Conservation (phyloP, 1,284 basidiomycete genomes). For the Fomitopsis betulina region DNA sequence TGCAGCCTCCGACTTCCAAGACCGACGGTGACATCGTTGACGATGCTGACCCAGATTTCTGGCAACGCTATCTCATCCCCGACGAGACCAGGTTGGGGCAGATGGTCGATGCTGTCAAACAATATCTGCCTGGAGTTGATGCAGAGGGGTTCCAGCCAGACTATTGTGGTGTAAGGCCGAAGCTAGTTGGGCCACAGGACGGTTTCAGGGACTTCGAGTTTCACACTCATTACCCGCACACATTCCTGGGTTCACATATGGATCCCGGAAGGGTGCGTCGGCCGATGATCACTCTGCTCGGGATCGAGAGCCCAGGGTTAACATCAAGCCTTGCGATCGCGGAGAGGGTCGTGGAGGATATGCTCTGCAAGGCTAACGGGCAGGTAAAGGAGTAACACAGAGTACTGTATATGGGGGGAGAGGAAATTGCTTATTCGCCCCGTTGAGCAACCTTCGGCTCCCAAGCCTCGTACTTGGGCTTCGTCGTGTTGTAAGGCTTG, state of each 20-base stretch:
- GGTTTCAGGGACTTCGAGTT: constrained; percentile 87
- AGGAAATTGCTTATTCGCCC: constrained; percentile 13
- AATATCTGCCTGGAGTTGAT: constrained; percentile 73
- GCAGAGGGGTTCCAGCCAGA: constrained; percentile 74
- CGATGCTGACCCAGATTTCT: constrained; percentile 64
- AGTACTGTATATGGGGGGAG: constrained; percentile 1
- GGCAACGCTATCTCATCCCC: constrained; percentile 67
- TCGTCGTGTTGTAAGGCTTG: constrained; percentile 82
- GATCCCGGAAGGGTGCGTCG: constrained; percentile 22
- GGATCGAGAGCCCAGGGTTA: constrained; percentile 76
- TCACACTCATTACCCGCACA: constrained; percentile 45
- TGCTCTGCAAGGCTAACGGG: constrained; percentile 32
- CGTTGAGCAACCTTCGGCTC: constrained; percentile 67
- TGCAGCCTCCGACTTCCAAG: constrained; percentile 45
- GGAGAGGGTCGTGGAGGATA: constrained; percentile 61
- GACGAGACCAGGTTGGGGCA: constrained; percentile 57
- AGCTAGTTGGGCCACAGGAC: constrained; percentile 69
- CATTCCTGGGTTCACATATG: constrained; percentile 15
- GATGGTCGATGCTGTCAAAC: constrained; percentile 65
- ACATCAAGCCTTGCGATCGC: constrained; percentile 74
- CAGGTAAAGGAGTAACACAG: constrained; percentile 9
- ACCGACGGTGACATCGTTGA: constrained; percentile 30
- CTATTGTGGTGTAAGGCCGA: constrained; percentile 91
- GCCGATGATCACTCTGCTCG: constrained; percentile 72
- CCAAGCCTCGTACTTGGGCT: constrained; percentile 82